Base-by-base conservation (phyloP, 331 rosid genomes). In the Pyracantha coccinea region DNA sequence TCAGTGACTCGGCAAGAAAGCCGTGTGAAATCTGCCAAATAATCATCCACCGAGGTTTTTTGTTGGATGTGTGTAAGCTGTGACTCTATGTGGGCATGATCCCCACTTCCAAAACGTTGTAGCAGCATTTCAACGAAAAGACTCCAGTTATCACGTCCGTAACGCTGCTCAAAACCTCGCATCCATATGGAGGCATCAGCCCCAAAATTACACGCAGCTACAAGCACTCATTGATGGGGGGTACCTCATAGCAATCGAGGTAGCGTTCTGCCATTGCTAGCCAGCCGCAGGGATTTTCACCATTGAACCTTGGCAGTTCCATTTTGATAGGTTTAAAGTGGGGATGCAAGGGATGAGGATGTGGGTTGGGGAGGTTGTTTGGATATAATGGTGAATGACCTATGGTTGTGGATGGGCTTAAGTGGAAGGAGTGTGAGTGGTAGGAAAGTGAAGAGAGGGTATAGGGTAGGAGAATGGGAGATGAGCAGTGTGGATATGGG, bases 361-460 rank as follows among this genome's bases (percentile, higher is more conserved):
- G 41, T 33, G 41, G 4, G 41, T 33, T 29, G 32, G 32, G 6
- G 4, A 2, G 2, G 0, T 0, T 33, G 10, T 2, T 33, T 33
- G 38, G 11, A 2, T 2, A 1, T 7, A 8, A 8, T 2, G 2
- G 41, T 0, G 10, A 29, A 0, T 0, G 32, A 29, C 6, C 10
- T 1, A 11, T 0, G 2, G 41, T 7, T 0, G 10, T 33, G 2
- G 11, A 33, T 7, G 10, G 3, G 41, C 41, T 33, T 33, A 33
- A 8, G 10, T 33, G 41, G 2, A 33, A 33, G 0, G 41, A 33
- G 10, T 33, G 10, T 0, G 10, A 33, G 3, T 33, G 11, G 0
- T 10, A 2, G 2, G 41, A 33, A 0, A 33, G 8, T 0, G 3
- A 33, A 2, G 41, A 33, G 0, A 0, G 41, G 10, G 10, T 33